Percentiles rank a stretch among this genome's conserved stretches.
Conservation (phyloP, 2,329 filamentous ascomycete species). For the Hypoxylon sp. region DNA sequence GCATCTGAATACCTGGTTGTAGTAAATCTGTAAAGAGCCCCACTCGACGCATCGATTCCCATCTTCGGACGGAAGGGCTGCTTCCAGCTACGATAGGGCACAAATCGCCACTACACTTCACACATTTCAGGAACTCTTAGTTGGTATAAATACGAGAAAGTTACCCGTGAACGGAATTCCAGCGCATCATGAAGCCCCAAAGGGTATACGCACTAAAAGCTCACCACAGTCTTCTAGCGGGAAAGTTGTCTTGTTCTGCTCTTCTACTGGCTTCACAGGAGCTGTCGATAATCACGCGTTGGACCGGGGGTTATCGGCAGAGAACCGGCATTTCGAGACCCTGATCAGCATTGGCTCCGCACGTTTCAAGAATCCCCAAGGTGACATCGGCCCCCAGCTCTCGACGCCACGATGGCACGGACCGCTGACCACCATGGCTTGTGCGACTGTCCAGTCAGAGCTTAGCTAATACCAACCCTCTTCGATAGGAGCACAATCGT, state of each 20-base stretch:
- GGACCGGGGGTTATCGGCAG: constrained; percentile 26
- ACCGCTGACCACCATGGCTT: constrained; percentile 26
- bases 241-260: neutral
- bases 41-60: neutral
- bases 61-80: neutral
- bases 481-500: constrained; percentile 21
- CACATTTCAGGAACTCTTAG: neutral
- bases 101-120: neutral
- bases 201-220: constrained; percentile 2
- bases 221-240: neutral
- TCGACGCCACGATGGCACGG: constrained; percentile 25
- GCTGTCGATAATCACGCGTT: constrained; percentile 9
- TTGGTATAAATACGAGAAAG: neutral
- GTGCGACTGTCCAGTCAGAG: constrained; percentile 26
- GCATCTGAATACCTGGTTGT: neutral
- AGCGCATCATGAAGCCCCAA: neutral
- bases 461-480: constrained; percentile 20
- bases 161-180: neutral
- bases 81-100: neutral
- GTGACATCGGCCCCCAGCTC: constrained; percentile 36
- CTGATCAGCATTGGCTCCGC: constrained; percentile 31
- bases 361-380: constrained; percentile 13
- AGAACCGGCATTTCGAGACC: constrained; percentile 17
- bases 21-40: neutral
- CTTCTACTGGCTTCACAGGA: neutral